These are phyloP conservation scores for Fusarium humuli DNA, from an alignment of 2,329 filamentous ascomycete species.

Conservation along the genomic window DNA sequence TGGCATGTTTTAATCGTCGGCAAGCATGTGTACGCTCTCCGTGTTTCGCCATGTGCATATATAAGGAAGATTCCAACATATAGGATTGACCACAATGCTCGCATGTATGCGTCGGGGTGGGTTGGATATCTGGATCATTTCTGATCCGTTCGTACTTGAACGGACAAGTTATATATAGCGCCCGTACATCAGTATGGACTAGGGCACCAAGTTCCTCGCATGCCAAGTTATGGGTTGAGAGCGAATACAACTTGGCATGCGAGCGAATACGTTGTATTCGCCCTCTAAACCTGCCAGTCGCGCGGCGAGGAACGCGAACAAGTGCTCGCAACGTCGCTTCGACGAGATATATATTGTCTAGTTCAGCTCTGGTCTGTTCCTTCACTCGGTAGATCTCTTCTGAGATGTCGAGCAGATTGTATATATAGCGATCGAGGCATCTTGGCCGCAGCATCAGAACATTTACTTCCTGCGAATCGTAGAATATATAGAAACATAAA, in stretches of 20 bases:
- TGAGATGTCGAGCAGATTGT: background rate
- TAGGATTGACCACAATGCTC: accelerated
- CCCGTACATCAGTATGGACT: background rate
- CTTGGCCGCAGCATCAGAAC: background rate
- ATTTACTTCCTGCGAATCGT: background rate
- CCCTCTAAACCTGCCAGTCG: background rate
- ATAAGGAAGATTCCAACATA: background rate
- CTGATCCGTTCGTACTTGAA: background rate
- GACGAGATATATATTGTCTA: background rate
- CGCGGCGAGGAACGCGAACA: background rate
- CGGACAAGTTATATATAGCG: background rate
- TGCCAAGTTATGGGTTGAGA: accelerated
- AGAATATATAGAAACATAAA: background rate
- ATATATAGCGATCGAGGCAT: background rate
- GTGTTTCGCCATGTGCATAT: accelerated
- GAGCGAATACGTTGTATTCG: accelerated
- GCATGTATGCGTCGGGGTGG: background rate
- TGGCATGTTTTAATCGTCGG: too few species aligned
- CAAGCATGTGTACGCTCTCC: background rate
- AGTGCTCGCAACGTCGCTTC: background rate
- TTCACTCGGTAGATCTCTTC: background rate
- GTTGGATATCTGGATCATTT: background rate
- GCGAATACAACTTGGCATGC: too few species aligned
- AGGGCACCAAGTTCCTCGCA: background rate
- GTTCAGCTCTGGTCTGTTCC: background rate